phyloP scores from a whole-genome alignment of 352 stramenopile genomes.

The Phytophthora lateralis region DNA sequence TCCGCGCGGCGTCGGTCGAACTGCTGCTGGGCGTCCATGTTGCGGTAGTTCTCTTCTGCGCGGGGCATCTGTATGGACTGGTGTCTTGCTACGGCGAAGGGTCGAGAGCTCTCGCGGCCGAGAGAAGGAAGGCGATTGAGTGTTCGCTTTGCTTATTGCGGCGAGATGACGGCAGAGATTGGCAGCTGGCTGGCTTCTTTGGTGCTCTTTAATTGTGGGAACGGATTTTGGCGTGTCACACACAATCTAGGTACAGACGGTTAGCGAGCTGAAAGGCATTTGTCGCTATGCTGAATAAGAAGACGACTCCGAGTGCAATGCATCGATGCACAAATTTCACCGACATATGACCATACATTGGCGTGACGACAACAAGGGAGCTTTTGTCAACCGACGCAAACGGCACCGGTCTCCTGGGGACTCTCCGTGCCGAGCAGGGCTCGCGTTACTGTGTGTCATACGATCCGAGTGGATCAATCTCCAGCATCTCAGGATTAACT shows the following conservation, averaged over 20 bases:
- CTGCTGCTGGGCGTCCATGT: constrained; percentile 70
- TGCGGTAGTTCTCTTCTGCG: constrained; percentile 59
- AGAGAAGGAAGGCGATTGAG: constrained; percentile 26
- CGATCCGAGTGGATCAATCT: constrained; percentile 2
- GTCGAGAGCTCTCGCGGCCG: constrained; percentile 14
- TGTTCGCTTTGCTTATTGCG: constrained; percentile 4
- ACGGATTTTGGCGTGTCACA: constrained; percentile 18
- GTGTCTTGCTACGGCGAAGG: background rate
- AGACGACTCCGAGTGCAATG: background rate
- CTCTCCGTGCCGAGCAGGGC: background rate
- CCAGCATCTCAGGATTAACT: constrained; percentile 14
- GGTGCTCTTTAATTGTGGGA: constrained; percentile 14
- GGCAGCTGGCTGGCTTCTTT: constrained; percentile 36
- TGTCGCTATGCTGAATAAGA: background rate
- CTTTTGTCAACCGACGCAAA: too few relatives aligned
- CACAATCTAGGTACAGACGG: constrained; percentile 14
- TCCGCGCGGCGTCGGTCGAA: constrained; percentile 61
- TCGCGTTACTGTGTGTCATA: constrained; percentile 14
- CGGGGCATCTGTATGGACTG: constrained; percentile 26
- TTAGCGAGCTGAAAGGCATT: constrained; percentile 4
- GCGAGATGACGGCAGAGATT: constrained; percentile 38
- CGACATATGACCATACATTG: background rate
- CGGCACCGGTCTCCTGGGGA: too few relatives aligned
- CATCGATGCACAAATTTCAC: background rate
- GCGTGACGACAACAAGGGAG: constrained; percentile 12